Conservation (phyloP, 306 rosid species). For the Acacia acuminata region DNA sequence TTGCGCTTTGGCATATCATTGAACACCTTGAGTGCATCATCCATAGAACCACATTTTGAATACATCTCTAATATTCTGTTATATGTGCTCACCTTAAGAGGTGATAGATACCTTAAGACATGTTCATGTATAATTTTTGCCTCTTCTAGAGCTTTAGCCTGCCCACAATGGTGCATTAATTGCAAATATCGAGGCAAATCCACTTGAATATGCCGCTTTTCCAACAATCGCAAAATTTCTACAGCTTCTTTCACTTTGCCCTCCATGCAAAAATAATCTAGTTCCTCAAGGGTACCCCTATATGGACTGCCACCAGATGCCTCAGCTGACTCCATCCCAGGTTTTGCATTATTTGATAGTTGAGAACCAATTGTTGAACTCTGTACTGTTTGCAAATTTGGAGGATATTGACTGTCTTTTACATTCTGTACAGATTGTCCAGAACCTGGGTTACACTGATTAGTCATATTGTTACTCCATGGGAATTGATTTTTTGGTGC, state of each 20-base stretch:
- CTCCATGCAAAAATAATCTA: slow-evolving; percentile 59
- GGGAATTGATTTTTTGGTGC: slow-evolving; percentile 26
- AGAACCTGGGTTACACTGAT: slow-evolving; percentile 33
- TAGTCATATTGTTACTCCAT: slow-evolving; percentile 20
- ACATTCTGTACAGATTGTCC: slow-evolving; percentile 47
- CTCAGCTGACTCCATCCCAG: slow-evolving; percentile 35
- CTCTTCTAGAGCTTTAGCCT: slow-evolving; percentile 62
- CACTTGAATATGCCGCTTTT: slow-evolving; percentile 44
- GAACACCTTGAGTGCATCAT: slow-evolving; percentile 59
- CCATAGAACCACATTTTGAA: slow-evolving; percentile 73
- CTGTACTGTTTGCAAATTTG: slow-evolving; percentile 34
- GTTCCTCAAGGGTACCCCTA: slow-evolving; percentile 56
- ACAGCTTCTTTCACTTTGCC: slow-evolving; percentile 80
- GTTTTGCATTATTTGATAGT: slow-evolving; percentile 29
- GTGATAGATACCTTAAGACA: slow-evolving; percentile 42
- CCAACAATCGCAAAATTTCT: slow-evolving; percentile 54
- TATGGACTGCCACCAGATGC: slow-evolving; percentile 33
- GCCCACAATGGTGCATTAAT: slow-evolving; percentile 61
- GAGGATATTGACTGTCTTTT: slow-evolving; percentile 31
- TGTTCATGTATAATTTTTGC: slow-evolving; percentile 59
- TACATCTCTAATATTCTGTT: slow-evolving; percentile 78
- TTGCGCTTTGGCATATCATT: slow-evolving; percentile 61
- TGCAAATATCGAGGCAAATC: slow-evolving; percentile 52
- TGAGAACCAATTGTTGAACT: slow-evolving; percentile 38
- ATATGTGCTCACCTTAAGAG: slow-evolving; percentile 57